Conservation (phyloP, 371 early-diverging fungal species). For the Basidiobolus meristosporus region DNA sequence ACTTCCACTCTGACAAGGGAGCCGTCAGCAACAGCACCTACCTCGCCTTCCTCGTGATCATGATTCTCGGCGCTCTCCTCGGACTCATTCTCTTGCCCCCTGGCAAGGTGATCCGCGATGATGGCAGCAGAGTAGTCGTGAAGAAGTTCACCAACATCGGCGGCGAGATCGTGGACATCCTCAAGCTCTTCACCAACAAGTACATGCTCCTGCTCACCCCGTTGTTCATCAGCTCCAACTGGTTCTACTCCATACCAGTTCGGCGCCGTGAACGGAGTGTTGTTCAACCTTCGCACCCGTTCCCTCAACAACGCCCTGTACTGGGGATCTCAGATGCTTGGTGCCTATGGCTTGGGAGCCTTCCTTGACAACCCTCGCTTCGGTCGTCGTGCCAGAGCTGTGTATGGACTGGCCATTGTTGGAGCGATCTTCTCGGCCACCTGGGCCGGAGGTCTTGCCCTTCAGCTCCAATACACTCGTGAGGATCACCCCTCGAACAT, state of each 20-base stretch:
- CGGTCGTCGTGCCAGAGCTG: conserved; percentile 25
- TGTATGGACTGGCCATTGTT: conserved; percentile 20
- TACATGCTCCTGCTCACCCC: conserved; percentile 37
- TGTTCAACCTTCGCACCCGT: conserved; percentile 30
- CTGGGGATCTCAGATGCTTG: conserved; percentile 49
- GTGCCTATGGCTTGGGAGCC: conserved; percentile 22
- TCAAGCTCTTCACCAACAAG: conserved; percentile 45
- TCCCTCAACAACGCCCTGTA: conserved; percentile 45
- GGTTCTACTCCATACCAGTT: conserved; percentile 38
- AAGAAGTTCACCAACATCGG: conserved; percentile 22
- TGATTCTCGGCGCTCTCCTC: conserved; percentile 33
- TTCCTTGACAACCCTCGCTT: conserved; percentile 25
- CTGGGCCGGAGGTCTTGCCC: conserved; percentile 38
- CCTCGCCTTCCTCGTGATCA: conserved; percentile 40
- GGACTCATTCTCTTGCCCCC: conserved; percentile 33
- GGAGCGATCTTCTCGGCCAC: conserved; percentile 22
- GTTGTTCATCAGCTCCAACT: conserved; percentile 52
- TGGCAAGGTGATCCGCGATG: conserved; percentile 26
- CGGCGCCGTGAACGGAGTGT: too few relatives aligned
- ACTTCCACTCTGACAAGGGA: conserved; percentile 20
- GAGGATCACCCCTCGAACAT: conserved; percentile 5
- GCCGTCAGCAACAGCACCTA: conserved; percentile 21
- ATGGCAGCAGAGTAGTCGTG: conserved; percentile 34
- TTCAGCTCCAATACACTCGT: conserved; percentile 26
- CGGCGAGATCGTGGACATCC: conserved; percentile 28